Percentiles rank a stretch among this genome's conserved stretches.
Conservation (phyloP, 495 filamentous ascomycete genomes). For the Penicillium angulare region DNA sequence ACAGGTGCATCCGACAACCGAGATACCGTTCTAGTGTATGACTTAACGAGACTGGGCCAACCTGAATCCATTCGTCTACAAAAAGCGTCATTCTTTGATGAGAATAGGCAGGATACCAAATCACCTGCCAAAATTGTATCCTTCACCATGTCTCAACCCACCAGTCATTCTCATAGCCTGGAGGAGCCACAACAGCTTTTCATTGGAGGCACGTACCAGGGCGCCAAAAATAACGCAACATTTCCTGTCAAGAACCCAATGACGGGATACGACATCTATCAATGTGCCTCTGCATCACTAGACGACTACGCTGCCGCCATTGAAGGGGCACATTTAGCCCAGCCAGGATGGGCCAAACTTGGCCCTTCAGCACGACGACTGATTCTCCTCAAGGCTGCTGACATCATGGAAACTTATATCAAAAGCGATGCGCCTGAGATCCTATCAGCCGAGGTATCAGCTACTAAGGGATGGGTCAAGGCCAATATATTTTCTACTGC, state of each 20-base stretch:
- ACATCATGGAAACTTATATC: conserved; percentile 3
- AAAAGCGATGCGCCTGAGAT: conserved; percentile 10
- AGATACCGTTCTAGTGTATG: no score
- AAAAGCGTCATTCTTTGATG: no score
- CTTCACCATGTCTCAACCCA: conserved; percentile 2
- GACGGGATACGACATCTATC: neutral
- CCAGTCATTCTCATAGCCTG: neutral
- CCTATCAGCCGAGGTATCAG: conserved; percentile 12
- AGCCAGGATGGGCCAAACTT: neutral
- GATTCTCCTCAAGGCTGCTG: conserved; percentile 1
- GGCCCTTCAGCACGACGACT: neutral
- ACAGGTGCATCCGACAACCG: no score
- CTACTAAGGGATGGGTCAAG: conserved; percentile 20
- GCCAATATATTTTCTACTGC: conserved; percentile 4
- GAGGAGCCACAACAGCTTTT: neutral
- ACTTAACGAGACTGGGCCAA: no score
- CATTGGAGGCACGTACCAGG: neutral
- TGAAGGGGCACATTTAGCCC: neutral
- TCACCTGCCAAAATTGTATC: no score
- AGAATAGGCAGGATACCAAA: no score
- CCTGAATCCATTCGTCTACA: no score
- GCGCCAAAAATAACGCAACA: neutral
- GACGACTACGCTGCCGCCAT: conserved; percentile 1
- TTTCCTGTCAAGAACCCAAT: conserved; percentile 1
- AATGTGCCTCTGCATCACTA: neutral